Evolutionary conservation across 2,329 filamentous ascomycete species (phyloP).

Genomic region (Seiridium unicorne): DNA sequence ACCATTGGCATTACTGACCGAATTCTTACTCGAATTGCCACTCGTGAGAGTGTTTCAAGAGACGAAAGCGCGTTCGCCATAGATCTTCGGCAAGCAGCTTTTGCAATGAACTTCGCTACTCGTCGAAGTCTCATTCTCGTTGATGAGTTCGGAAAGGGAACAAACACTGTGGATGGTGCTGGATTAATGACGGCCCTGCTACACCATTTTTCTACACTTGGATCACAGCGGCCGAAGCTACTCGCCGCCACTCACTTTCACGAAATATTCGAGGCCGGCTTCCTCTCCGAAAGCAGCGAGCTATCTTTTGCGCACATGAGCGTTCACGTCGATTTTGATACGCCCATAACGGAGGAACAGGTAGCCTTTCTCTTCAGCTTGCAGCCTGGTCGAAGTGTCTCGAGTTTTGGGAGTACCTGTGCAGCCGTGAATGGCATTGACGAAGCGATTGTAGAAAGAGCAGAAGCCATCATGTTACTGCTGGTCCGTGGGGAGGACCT

Average conservation of each 20-base stretch:
- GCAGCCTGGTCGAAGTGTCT: slow-evolving; percentile 64
- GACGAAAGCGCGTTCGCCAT: slow-evolving; percentile 67
- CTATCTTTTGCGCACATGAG: slow-evolving; percentile 71
- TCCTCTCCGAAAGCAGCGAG: slow-evolving; percentile 47
- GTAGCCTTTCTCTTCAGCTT: slow-evolving; percentile 74
- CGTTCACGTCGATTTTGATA: slow-evolving; percentile 56
- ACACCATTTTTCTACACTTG: slow-evolving; percentile 51
- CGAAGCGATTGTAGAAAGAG: slow-evolving; percentile 67
- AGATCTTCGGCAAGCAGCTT: slow-evolving; percentile 82
- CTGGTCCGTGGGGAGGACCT: slow-evolving; percentile 74
- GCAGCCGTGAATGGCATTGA: slow-evolving; percentile 86
- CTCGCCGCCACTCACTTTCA: slow-evolving; percentile 64
- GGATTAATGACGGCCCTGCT: slow-evolving; percentile 59
- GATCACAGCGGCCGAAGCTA: slow-evolving; percentile 49
- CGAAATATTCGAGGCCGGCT: slow-evolving; percentile 69
- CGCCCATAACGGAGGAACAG: slow-evolving; percentile 54
- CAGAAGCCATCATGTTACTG: slow-evolving; percentile 69
- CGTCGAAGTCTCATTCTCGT: slow-evolving; percentile 78
- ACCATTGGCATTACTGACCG: slow-evolving; percentile 86
- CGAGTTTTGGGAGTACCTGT: slow-evolving; percentile 84
- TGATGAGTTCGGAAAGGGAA: slow-evolving; percentile 82
- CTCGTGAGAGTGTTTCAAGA: slow-evolving; percentile 60
- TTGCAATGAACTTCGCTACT: slow-evolving; percentile 74
- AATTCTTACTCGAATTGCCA: slow-evolving; percentile 83
- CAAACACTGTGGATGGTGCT: slow-evolving; percentile 55